Evolutionary conservation across 83 land plant genomes (phyloP), one percentile per base, ranked within the genome.

Genomic region (Diphasiastrum complanatum): DNA sequence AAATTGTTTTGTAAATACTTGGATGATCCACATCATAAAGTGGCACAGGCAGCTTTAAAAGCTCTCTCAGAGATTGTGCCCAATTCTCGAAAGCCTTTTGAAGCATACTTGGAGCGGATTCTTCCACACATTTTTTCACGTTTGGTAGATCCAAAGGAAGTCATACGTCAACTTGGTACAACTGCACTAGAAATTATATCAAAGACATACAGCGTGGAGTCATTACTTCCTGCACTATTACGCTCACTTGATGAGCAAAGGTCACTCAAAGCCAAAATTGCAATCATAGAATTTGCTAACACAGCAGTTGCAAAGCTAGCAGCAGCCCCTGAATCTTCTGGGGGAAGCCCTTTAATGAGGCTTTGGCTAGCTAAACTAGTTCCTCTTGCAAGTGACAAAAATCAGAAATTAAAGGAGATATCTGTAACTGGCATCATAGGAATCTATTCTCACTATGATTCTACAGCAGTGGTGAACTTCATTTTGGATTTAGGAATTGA

Each of bases 351-450:
- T 10, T 27, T 55, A 14, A 55, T 55, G 59, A 55, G 34, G 59
- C 35, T 55, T 0, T 55, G 59, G 59, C 19, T 55, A 30, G 59
- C 59, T 11, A 55, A 55, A 27, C 26, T 55, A 20, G 30, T 18
- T 55, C 59, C 59, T 27, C 59, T 55, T 26, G 59, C 35, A 30
- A 55, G 31, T 30, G 59, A 55, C 31, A 55, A 55, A 55, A 55
- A 55, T 30, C 59, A 31, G 14, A 55, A 55, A 35, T 19, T 55
- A 12, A 55, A 55, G 34, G 59, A 55, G 6, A 30, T 55, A 20
- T 31, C 59, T 55, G 59, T 55, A 14, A 55, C 26, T 27, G 35
- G 59, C 31, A 24, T 55, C 31, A 55, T 55, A 10, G 30, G 35
- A 30, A 27, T 55, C 16, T 55, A 55, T 55, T 20, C 59, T 10